phyloP scores from a whole-genome alignment of 2,329 filamentous ascomycete species.

The Neofusicoccum umdonicola region DNA sequence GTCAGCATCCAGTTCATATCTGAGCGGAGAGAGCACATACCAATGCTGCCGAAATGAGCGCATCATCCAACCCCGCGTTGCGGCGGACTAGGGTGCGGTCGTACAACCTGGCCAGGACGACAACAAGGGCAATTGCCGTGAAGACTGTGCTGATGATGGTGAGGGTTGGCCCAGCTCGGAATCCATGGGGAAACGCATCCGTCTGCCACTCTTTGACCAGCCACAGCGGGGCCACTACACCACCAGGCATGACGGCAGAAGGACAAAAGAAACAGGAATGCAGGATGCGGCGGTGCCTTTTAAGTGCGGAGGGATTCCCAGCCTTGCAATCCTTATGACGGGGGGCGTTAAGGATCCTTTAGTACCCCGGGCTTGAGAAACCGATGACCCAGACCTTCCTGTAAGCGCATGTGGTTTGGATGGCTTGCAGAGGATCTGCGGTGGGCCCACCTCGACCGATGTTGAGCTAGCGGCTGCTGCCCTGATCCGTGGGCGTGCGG shows the following conservation, averaged over 20 bases:
- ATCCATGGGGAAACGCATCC: neutral
- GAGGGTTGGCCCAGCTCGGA: neutral
- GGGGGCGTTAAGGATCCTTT: too few relatives aligned
- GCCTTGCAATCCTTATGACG: too few relatives aligned
- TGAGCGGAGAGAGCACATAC: neutral
- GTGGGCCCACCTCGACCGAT: too few relatives aligned
- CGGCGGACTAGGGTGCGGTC: neutral
- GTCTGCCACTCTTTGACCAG: conserved; percentile 1
- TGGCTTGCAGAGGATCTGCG: too few relatives aligned
- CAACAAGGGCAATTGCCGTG: neutral
- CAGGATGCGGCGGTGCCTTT: too few relatives aligned
- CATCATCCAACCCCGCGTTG: neutral
- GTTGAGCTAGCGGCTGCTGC: too few relatives aligned
- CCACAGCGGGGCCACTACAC: neutral
- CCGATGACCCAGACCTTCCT: too few relatives aligned
- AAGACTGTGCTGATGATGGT: neutral
- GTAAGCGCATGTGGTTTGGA: too few relatives aligned
- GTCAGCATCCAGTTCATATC: neutral
- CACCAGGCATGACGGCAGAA: neutral
- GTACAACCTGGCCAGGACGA: neutral
- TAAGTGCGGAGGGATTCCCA: too few relatives aligned
- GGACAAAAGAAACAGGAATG: too few relatives aligned
- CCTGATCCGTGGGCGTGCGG: too few relatives aligned
- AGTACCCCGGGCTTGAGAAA: too few relatives aligned
- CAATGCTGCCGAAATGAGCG: neutral